These are phyloP conservation scores for Isabelozyma heimii DNA, from an alignment of 805 yeast genomes.

Conservation along the genomic window DNA sequence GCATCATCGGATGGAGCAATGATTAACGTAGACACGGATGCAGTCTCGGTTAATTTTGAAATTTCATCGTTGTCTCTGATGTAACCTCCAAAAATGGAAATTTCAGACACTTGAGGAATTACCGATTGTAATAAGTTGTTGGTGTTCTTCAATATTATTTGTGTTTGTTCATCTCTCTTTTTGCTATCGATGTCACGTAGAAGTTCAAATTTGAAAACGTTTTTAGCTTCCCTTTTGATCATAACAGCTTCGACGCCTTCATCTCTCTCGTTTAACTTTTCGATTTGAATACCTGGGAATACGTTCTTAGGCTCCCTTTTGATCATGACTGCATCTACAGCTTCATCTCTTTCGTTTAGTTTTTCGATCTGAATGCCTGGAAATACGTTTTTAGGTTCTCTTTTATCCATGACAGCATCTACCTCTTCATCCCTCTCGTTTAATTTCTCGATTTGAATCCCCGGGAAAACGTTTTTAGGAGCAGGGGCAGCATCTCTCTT, in stretches of 20 bases:
- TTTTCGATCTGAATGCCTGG: neutral
- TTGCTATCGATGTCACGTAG: neutral
- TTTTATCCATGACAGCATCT: slow-evolving; percentile 1
- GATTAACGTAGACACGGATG: slow-evolving; percentile 45
- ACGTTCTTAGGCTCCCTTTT: slow-evolving; percentile 14
- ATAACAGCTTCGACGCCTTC: neutral
- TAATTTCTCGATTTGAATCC: neutral
- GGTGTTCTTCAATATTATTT: slow-evolving; percentile 1
- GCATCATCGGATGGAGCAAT: slow-evolving; percentile 74
- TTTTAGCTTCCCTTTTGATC: slow-evolving; percentile 11
- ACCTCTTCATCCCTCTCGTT: neutral
- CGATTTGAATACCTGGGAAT: slow-evolving; percentile 1
- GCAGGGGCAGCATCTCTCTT: neutral
- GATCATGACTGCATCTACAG: neutral
- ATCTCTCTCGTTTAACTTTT: neutral
- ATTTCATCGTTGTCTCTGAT: slow-evolving; percentile 60
- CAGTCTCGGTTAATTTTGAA: slow-evolving; percentile 45
- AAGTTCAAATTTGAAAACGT: slow-evolving; percentile 5
- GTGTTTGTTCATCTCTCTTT: slow-evolving; percentile 1
- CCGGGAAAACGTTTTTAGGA: slow-evolving; percentile 11
- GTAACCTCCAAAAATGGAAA: slow-evolving; percentile 67
- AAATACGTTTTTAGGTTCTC: slow-evolving; percentile 14
- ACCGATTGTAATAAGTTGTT: slow-evolving; percentile 29
- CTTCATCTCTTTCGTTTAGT: neutral
- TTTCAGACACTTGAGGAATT: slow-evolving; percentile 33